phyloP scores from a whole-genome alignment of 2,329 filamentous ascomycete species.

The Xylariaceae sp. region DNA sequence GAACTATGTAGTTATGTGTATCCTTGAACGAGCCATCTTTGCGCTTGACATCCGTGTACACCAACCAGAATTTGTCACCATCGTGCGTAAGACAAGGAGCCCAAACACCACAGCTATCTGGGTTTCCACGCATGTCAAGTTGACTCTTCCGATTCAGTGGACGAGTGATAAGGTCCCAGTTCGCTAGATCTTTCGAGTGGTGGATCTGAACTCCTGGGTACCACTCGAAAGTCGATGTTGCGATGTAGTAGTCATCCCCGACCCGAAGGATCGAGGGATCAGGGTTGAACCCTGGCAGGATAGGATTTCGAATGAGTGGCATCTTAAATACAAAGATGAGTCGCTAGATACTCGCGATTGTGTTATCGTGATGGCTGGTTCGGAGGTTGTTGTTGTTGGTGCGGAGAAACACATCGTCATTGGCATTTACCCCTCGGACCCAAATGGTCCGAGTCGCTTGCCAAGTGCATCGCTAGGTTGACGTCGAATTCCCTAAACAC shows the following conservation, averaged over 20 bases:
- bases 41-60: conserved; percentile 64
- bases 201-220: conserved; percentile 53
- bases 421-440: no score
- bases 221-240: conserved; percentile 54
- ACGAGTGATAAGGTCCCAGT: conserved; percentile 46
- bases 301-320: conserved; percentile 49
- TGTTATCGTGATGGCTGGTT: no score
- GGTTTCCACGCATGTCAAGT: conserved; percentile 55
- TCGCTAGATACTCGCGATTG: no score
- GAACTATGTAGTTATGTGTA: conserved; percentile 61
- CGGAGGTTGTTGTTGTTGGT: no score
- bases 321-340: conserved; percentile 25
- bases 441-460: no score
- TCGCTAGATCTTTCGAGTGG: conserved; percentile 49
- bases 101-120: conserved; percentile 60
- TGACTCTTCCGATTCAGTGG: conserved; percentile 48
- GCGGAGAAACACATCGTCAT: no score
- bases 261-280: conserved; percentile 53
- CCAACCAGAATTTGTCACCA: conserved; percentile 57
- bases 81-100: conserved; percentile 61
- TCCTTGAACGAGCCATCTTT: conserved; percentile 65
- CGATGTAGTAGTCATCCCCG: conserved; percentile 52
- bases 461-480: no score
- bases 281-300: conserved; percentile 54
- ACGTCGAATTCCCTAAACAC: no score